Evolutionary conservation across 768 basidiomycete genomes (phyloP).

Genomic region (Tylopilus balloui): DNA sequence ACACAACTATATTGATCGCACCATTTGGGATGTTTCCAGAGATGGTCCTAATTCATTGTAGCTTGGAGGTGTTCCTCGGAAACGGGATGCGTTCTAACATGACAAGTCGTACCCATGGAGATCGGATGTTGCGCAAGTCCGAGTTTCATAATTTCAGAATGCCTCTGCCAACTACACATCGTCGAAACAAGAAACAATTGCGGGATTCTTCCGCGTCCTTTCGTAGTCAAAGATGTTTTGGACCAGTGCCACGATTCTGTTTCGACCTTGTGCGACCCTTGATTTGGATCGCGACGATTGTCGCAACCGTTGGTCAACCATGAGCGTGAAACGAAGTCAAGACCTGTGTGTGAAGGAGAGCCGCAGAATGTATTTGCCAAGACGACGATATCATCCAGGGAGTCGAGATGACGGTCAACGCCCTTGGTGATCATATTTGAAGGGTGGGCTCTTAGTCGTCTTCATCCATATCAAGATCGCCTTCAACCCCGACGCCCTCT

Average conservation of each 20-base stretch:
- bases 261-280: background rate
- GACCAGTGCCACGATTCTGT: background rate
- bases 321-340: background rate
- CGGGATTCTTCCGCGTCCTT: background rate
- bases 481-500: slow-evolving; percentile 63
- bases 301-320: background rate
- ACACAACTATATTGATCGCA: too few species aligned
- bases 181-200: background rate
- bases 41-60: too few species aligned
- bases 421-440: background rate
- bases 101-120: too few species aligned
- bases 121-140: background rate
- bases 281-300: background rate
- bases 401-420: background rate
- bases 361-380: background rate
- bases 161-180: background rate
- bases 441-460: slow-evolving; percentile 37
- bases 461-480: slow-evolving; percentile 62
- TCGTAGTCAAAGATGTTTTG: background rate
- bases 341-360: background rate
- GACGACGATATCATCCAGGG: background rate
- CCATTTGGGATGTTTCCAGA: too few species aligned
- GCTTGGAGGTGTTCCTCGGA: too few species aligned
- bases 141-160: background rate
- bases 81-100: too few species aligned